phyloP scores from a whole-genome alignment of 106 monocot species.

The Dendrobium huoshanense region DNA sequence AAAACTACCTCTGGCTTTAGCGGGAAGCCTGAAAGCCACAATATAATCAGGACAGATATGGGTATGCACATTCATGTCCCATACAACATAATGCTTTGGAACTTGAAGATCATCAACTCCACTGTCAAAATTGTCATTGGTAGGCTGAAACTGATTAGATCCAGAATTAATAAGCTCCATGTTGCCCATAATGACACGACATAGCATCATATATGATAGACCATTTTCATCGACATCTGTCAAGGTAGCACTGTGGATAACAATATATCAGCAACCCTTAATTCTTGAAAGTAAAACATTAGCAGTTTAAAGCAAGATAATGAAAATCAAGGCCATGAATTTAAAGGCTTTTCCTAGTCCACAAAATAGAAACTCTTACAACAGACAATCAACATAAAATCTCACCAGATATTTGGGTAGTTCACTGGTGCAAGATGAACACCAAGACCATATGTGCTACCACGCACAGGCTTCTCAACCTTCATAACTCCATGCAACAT shows the following conservation, averaged over 20 bases:
- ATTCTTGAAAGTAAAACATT: conserved; percentile 15
- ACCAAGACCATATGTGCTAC: conserved; percentile 33
- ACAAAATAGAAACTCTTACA: not conserved
- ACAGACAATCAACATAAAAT: conserved; percentile 2
- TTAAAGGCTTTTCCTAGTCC: not conserved
- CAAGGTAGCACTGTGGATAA: conserved; percentile 52
- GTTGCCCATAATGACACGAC: conserved; percentile 76
- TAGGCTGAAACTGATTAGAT: conserved; percentile 53
- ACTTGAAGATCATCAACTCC: conserved; percentile 64
- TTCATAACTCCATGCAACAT: conserved; percentile 46
- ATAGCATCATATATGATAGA: conserved; percentile 55
- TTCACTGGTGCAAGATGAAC: conserved; percentile 62
- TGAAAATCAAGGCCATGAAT: not conserved
- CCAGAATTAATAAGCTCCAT: conserved; percentile 41
- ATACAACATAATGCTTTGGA: conserved; percentile 64
- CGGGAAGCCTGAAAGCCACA: conserved; percentile 48
- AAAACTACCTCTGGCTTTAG: conserved; percentile 52
- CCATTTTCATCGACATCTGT: conserved; percentile 72
- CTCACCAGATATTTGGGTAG: conserved; percentile 61
- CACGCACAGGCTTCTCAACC: conserved; percentile 22
- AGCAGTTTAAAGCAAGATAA: conserved; percentile 9
- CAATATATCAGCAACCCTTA: conserved; percentile 14
- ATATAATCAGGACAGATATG: conserved; percentile 64
- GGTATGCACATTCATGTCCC: conserved; percentile 46
- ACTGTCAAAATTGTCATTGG: conserved; percentile 46